These are phyloP conservation scores for Colletotrichum camelliae DNA, from an alignment of 2,329 filamentous ascomycete genomes.

Conservation along the genomic window DNA sequence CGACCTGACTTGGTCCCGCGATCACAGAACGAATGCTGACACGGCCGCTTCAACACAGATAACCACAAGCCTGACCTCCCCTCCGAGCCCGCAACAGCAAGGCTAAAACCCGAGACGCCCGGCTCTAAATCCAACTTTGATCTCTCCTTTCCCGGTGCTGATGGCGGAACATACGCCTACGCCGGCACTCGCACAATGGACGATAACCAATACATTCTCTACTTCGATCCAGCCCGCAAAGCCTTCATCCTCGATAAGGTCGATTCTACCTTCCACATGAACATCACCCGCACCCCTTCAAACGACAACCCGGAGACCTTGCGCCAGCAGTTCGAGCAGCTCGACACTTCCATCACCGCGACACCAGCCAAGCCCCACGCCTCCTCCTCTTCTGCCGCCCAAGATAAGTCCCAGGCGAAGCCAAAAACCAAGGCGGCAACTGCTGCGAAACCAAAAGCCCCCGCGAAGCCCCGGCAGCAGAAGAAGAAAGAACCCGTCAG, in stretches of 20 bases:
- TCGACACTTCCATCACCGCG: slow-evolving; percentile 45
- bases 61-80: slow-evolving; percentile 65
- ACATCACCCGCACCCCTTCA: slow-evolving; percentile 73
- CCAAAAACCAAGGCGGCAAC: slow-evolving; percentile 20
- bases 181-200: slow-evolving; percentile 63
- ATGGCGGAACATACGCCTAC: slow-evolving; percentile 61
- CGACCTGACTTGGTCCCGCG: neutral
- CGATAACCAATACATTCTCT: slow-evolving; percentile 67
- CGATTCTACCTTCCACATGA: slow-evolving; percentile 86
- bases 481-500: slow-evolving; percentile 43
- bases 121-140: slow-evolving; percentile 60
- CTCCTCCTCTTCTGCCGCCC: slow-evolving; percentile 7
- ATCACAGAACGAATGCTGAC: neutral
- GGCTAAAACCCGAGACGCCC: slow-evolving; percentile 55
- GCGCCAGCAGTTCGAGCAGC: slow-evolving; percentile 69
- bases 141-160: slow-evolving; percentile 58
- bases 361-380: slow-evolving; percentile 28
- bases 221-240: slow-evolving; percentile 77
- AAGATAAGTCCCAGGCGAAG: slow-evolving; percentile 25
- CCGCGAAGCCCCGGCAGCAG: slow-evolving; percentile 32
- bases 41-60: slow-evolving; percentile 44
- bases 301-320: slow-evolving; percentile 69
- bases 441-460: slow-evolving; percentile 19
- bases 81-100: slow-evolving; percentile 52
- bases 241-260: slow-evolving; percentile 84